phyloP scores from a whole-genome alignment of 2,329 filamentous ascomycete species.

The Sporothrix pallida region DNA sequence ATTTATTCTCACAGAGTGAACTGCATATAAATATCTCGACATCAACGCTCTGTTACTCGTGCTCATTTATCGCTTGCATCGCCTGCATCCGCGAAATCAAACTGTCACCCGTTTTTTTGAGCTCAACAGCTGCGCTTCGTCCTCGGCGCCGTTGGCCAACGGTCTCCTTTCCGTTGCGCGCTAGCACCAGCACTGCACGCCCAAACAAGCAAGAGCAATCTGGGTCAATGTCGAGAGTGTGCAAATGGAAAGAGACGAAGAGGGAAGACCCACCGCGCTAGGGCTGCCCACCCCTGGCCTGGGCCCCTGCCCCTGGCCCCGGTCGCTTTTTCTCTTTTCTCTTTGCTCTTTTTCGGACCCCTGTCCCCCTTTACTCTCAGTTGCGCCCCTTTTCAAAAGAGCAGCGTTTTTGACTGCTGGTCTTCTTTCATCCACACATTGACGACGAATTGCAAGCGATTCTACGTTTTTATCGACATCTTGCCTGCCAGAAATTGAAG shows the following conservation, averaged over 20 bases:
- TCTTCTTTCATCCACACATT: not conserved
- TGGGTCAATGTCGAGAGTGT: not conserved
- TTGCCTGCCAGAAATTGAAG: not conserved
- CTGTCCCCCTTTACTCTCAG: not conserved
- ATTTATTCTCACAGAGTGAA: not conserved
- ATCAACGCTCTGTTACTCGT: slow-evolving; percentile 11
- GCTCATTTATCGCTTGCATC: not conserved
- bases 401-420: not conserved
- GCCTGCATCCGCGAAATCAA: not conserved
- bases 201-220: slow-evolving; percentile 11
- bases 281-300: slow-evolving; percentile 17
- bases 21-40: not conserved
- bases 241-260: not conserved
- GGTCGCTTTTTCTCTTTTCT: not conserved
- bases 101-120: not conserved
- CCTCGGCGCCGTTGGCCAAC: slow-evolving; percentile 12
- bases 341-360: not conserved
- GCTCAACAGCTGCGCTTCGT: slow-evolving; percentile 3
- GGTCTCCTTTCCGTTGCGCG: slow-evolving; percentile 20
- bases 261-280: slow-evolving; percentile 22
- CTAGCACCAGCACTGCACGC: not conserved
- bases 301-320: not conserved
- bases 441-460: not conserved
- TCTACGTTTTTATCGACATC: not conserved
- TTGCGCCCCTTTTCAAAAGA: slow-evolving; percentile 5